Evolutionary conservation across 805 yeast species (phyloP), one percentile per base, ranked within the genome.

Genomic region (Nakazawaea pomicola): DNA sequence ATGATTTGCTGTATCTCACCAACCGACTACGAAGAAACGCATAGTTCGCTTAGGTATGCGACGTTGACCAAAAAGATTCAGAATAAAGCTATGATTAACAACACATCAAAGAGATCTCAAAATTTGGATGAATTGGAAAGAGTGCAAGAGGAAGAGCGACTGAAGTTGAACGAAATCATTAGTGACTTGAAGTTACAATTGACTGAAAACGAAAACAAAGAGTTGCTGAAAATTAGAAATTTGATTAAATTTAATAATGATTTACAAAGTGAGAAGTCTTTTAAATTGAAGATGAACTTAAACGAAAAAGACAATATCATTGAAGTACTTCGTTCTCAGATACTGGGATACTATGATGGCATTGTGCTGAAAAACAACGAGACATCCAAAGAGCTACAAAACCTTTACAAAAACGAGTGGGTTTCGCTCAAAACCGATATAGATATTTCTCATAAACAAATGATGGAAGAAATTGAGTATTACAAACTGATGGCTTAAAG

Each of bases 1-100:
- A 84, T 86, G 93, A 69, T 86, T n/a, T 90, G 90, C 16, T 85
- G 95, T 58, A 65, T 86, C 0, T 81, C 93, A 0, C 91, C 93
- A 0, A 64, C 77, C 14, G 91, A 83, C 51, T 81, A 76, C 56
- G 90, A 84, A 16, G 95, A 86, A 52, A 79, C 88, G 0, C 57
- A 79, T 49, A 82, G 85, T 30, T 86, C 95, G 0, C 61, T 86
- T 43, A 66, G 89, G 46, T 86, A 86, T 56, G 95, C 95, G 1
- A 81, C 78, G 16, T 76, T 82, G 44, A 91, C 88, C 3, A 83
- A 84, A 55, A 67, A 68, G 48, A 83, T 86, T 49, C 72, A 72
- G 41, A 80, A 86, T 25, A 60, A 61, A 15, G 95, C 91, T 0
- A 70, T 52, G 17, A 54, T 72, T 40, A 76, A 78, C 51, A 36